A percentile compares a stretch with the other conserved stretches of the same genome.
Conservation (phyloP, 768 basidiomycete genomes). For the Suillus brevipes region DNA sequence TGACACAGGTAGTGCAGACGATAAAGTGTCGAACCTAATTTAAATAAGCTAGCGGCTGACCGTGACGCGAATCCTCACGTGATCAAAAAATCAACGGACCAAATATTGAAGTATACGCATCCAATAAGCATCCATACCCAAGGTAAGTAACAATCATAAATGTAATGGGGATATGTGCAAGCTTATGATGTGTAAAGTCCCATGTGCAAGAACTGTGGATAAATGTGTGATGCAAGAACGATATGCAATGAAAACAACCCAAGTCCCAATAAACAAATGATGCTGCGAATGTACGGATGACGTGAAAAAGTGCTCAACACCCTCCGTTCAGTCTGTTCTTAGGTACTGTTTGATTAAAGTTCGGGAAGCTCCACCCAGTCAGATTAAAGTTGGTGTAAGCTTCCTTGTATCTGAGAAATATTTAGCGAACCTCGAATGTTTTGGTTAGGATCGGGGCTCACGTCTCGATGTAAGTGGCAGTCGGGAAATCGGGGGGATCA, state of each 20-base stretch:
- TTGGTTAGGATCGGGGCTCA: slow-evolving; percentile 34
- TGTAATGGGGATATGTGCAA: background rate
- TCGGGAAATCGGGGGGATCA: slow-evolving; percentile 74
- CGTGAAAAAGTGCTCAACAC: slow-evolving; percentile 20
- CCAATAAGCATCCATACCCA: background rate
- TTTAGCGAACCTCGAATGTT: background rate
- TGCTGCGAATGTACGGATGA: background rate
- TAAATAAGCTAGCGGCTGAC: slow-evolving; percentile 28
- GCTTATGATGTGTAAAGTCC: background rate
- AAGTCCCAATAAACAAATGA: background rate
- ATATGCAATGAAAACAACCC: slow-evolving; percentile 2
- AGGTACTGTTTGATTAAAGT: slow-evolving; percentile 55
- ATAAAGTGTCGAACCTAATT: background rate
- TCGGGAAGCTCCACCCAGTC: slow-evolving; percentile 42
- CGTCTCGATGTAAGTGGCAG: slow-evolving; percentile 71
- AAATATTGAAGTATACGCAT: background rate
- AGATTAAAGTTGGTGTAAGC: slow-evolving; percentile 46
- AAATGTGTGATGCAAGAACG: background rate
- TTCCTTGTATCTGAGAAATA: slow-evolving; percentile 36
- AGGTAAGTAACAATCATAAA: background rate
- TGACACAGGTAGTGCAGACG: slow-evolving; percentile 16
- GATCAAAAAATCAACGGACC: slow-evolving; percentile 30
- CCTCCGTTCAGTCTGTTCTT: slow-evolving; percentile 48
- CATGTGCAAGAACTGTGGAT: background rate
- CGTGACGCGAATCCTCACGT: slow-evolving; percentile 26